Evolutionary conservation across 2,329 filamentous ascomycete genomes (phyloP).

Genomic region (Xylaria multiplex): DNA sequence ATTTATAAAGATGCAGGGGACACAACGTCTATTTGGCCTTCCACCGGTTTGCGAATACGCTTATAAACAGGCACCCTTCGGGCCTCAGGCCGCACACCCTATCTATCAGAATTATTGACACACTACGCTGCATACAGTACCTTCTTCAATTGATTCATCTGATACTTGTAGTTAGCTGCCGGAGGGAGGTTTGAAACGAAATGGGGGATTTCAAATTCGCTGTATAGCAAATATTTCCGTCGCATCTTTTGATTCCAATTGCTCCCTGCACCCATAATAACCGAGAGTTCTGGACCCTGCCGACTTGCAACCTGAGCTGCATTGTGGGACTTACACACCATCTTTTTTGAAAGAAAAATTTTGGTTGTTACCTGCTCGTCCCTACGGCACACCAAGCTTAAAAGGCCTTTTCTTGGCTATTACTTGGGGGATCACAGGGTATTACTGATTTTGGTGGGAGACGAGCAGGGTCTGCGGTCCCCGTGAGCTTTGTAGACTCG

Average conservation of each 20-base stretch:
- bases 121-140: background rate
- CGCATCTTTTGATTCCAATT: conserved; percentile 19
- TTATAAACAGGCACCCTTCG: background rate
- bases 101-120: background rate
- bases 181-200: conserved; percentile 4
- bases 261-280: conserved; percentile 29
- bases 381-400: conserved; percentile 9
- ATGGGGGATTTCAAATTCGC: conserved; percentile 24
- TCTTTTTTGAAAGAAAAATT: conserved; percentile 1
- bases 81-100: background rate
- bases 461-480: conserved; percentile 10
- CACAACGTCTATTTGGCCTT: background rate
- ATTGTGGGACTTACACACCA: conserved; percentile 36
- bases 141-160: conserved; percentile 2
- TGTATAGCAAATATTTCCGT: background rate
- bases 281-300: conserved; percentile 36
- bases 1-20: background rate
- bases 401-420: background rate
- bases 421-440: background rate
- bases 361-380: background rate
- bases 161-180: background rate
- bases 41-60: background rate
- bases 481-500: conserved; percentile 4
- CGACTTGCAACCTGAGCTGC: conserved; percentile 20
- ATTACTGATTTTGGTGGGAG: background rate